A percentile compares a stretch with the other conserved stretches of the same genome.
Evolutionary conservation across 108 stramenopile species (phyloP).

Genomic region (Schizochytrium sp.): DNA sequence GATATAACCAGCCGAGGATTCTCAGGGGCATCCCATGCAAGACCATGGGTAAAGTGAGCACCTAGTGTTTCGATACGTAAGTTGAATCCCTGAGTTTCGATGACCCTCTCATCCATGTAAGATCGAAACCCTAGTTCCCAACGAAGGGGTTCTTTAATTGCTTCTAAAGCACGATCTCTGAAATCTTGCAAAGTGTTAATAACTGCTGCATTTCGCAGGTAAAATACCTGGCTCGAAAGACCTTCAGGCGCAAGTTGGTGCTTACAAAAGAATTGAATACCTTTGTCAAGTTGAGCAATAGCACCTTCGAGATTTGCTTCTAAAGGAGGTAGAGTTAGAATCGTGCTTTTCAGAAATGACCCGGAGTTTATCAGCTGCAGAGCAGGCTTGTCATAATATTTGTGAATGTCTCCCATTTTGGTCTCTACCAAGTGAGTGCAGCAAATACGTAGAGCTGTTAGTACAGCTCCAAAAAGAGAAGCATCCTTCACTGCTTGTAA

Average conservation of each 20-base stretch:
- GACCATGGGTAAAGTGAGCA: not conserved
- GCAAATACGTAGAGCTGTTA: not conserved
- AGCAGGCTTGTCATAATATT: not conserved
- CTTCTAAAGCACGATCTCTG: not conserved
- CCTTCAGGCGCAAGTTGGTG: not conserved
- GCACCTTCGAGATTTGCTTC: not conserved
- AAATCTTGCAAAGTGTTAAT: constrained; percentile 3
- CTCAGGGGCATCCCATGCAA: not conserved
- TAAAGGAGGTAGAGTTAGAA: not conserved
- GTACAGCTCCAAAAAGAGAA: not conserved
- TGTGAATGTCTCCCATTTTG: not conserved
- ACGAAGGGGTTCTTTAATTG: not conserved
- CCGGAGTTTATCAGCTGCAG: not conserved
- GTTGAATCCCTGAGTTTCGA: not conserved
- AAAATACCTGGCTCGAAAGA: not conserved
- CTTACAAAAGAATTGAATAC: not conserved
- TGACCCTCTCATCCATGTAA: not conserved
- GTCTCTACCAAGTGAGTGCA: constrained; percentile 1
- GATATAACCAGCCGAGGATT: constrained; percentile 2
- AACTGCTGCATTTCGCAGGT: not conserved
- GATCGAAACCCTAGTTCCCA: constrained; percentile 29
- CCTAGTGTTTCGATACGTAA: constrained; percentile 31
- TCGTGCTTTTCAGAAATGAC: not conserved
- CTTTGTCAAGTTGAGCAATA: not conserved
- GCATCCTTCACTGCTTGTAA: not conserved